phyloP scores from a whole-genome alignment of 257 asterid species.

The Solanum rostratum region DNA sequence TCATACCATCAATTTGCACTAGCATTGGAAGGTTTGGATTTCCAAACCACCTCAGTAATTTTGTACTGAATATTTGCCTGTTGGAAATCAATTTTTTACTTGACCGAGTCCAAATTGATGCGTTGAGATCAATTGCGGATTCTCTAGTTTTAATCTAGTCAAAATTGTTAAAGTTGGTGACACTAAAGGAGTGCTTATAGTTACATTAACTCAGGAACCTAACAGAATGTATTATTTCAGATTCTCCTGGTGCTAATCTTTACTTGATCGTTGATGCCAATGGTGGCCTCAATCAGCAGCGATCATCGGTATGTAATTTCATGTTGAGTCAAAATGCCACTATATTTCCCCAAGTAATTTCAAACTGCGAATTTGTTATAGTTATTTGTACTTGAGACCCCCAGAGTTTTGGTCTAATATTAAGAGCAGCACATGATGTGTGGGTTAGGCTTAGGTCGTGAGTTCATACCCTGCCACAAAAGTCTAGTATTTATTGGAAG shows the following conservation, averaged over 20 bases:
- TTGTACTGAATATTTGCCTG: not conserved
- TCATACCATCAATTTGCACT: not conserved
- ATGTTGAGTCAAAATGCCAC: not conserved
- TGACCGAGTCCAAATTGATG: not conserved
- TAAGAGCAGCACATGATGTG: not conserved
- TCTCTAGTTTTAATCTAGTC: not conserved
- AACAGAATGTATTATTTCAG: slow-evolving; percentile 10
- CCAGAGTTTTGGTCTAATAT: not conserved
- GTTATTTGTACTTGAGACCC: not conserved
- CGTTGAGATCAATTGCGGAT: not conserved
- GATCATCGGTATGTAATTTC: slow-evolving; percentile 58
- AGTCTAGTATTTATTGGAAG: not conserved
- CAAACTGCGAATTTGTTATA: not conserved
- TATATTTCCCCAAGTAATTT: not conserved
- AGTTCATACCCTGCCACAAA: not conserved
- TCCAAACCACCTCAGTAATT: not conserved
- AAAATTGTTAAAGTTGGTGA: not conserved
- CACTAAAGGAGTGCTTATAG: not conserved
- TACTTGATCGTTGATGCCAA: slow-evolving; percentile 74
- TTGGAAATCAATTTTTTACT: not conserved
- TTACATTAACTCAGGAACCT: not conserved
- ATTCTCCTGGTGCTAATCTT: slow-evolving; percentile 16
- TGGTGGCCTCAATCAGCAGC: slow-evolving; percentile 91
- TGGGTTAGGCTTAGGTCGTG: not conserved
- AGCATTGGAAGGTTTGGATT: not conserved